Evolutionary conservation across 176 grass and related monocot species (phyloP).

Genomic region (Musa acuminata): DNA sequence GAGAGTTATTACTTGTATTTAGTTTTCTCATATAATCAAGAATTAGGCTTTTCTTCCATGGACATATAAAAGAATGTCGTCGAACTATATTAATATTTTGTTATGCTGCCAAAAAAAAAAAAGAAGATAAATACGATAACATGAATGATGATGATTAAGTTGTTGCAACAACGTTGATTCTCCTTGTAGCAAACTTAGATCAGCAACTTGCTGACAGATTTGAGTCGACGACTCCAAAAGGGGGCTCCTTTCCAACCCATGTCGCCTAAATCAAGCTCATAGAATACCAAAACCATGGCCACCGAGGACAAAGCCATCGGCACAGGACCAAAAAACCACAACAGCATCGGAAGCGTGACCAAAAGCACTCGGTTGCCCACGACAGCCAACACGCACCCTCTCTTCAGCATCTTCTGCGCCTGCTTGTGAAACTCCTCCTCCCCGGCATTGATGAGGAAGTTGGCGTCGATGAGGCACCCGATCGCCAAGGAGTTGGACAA

Average conservation of each 20-base stretch:
- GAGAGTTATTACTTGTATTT: too few relatives aligned
- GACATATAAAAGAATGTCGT: too few relatives aligned
- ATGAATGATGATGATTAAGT: too few relatives aligned
- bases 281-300: constrained; percentile 25
- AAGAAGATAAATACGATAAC: too few relatives aligned
- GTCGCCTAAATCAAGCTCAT: constrained; percentile 22
- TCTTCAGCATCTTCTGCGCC: constrained; percentile 25
- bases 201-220: too few relatives aligned
- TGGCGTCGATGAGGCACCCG: constrained; percentile 27
- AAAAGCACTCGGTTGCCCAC: constrained; percentile 27
- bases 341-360: constrained; percentile 22
- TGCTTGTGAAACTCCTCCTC: constrained; percentile 11
- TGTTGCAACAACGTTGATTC: too few relatives aligned
- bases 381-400: constrained; percentile 25
- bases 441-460: constrained; percentile 29
- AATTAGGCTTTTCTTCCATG: too few relatives aligned
- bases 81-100: too few relatives aligned
- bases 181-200: too few relatives aligned
- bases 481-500: constrained; percentile 27
- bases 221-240: not conserved
- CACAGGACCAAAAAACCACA: constrained; percentile 35
- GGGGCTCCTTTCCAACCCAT: not conserved
- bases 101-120: too few relatives aligned
- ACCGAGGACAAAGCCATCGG: constrained; percentile 27
- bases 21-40: too few relatives aligned